Evolutionary conservation across 106 monocot species (phyloP).

Genomic region (Dendrobium officinale): DNA sequence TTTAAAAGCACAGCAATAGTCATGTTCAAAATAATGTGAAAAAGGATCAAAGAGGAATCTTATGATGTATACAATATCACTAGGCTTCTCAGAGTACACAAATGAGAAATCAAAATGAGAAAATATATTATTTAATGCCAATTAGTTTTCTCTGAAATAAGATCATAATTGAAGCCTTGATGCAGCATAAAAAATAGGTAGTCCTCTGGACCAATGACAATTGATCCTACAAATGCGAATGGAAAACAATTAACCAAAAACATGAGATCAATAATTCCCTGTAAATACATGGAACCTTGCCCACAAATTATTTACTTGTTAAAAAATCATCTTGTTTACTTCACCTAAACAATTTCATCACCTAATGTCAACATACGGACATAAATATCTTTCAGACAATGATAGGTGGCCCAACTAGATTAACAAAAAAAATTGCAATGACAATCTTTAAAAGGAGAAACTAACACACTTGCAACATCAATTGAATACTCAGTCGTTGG

Average conservation of each 20-base stretch:
- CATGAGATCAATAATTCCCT: background rate
- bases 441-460: too few relatives aligned
- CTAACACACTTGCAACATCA: too few relatives aligned
- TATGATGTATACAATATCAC: background rate
- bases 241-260: background rate
- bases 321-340: background rate
- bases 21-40: background rate
- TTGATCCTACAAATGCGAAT: background rate
- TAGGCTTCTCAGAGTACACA: background rate
- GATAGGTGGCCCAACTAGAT: too few relatives aligned
- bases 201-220: background rate
- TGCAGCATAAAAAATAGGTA: background rate
- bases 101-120: background rate
- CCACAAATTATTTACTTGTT: background rate
- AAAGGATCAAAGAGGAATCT: background rate
- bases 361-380: background rate
- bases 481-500: too few relatives aligned
- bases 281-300: background rate
- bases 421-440: too few relatives aligned
- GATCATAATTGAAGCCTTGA: background rate
- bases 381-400: too few relatives aligned
- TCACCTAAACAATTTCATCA: background rate
- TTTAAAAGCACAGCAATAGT: conserved; percentile 1
- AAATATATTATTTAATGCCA: background rate
- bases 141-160: background rate